A percentile compares a stretch with the other conserved stretches of the same genome.
Evolutionary conservation across 2,329 filamentous ascomycete species (phyloP).

Genomic region (Penicillium rolfsii): DNA sequence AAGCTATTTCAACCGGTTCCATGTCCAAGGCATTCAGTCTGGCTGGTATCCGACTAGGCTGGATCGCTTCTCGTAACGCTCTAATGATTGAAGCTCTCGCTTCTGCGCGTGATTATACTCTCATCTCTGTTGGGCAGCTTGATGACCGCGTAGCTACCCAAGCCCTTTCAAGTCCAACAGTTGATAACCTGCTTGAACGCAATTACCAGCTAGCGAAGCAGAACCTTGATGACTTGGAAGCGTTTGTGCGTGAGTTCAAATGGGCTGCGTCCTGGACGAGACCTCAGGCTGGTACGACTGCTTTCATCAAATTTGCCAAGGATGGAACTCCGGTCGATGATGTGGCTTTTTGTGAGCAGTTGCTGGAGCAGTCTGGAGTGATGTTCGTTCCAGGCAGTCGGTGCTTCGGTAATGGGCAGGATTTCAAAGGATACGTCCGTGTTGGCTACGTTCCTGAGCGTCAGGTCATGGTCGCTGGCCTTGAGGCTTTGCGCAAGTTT

Average conservation of each 20-base stretch:
- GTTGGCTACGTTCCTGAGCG: conserved; percentile 75
- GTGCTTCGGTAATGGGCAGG: conserved; percentile 67
- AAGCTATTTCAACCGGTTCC: conserved; percentile 71
- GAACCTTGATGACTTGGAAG: conserved; percentile 65
- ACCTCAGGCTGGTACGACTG: conserved; percentile 75
- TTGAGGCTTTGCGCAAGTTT: conserved; percentile 59
- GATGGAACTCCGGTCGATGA: conserved; percentile 68
- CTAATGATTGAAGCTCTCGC: conserved; percentile 65
- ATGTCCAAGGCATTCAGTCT: conserved; percentile 81
- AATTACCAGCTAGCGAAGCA: conserved; percentile 66
- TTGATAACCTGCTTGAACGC: conserved; percentile 60
- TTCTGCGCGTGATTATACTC: conserved; percentile 72
- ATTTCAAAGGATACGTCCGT: conserved; percentile 73
- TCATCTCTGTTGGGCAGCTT: conserved; percentile 74
- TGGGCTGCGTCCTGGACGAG: conserved; percentile 66
- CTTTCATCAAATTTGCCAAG: conserved; percentile 69
- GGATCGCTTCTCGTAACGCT: conserved; percentile 68
- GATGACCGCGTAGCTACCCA: conserved; percentile 71
- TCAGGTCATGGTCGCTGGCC: conserved; percentile 64
- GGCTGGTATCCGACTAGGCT: conserved; percentile 75
- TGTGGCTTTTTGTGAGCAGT: conserved; percentile 63
- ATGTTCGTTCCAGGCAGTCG: conserved; percentile 72
- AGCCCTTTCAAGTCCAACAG: conserved; percentile 64
- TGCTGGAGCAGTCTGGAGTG: conserved; percentile 69
- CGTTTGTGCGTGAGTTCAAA: conserved; percentile 63